phyloP scores from a whole-genome alignment of 1,284 basidiomycete species.

The Naganishia sp. region DNA sequence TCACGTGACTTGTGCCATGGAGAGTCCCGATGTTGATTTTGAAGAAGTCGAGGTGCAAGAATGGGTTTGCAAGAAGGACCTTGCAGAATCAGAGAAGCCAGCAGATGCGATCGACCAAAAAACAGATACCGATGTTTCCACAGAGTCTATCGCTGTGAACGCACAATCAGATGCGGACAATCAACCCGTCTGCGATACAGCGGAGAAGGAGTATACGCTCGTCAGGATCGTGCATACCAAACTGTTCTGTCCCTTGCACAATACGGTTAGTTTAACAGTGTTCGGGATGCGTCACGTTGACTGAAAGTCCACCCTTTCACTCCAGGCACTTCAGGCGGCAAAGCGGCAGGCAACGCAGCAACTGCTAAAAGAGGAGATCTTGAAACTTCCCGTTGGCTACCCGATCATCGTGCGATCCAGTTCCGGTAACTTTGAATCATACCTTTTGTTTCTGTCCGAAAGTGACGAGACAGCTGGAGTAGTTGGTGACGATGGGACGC shows the following conservation, averaged over 20 bases:
- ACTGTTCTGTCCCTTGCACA: conserved; percentile 75
- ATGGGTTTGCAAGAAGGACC: conserved; percentile 66
- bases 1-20: conserved; percentile 84
- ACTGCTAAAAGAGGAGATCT: conserved; percentile 61
- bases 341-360: conserved; percentile 71
- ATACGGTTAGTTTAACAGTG: conserved; percentile 64
- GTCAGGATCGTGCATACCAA: conserved; percentile 72
- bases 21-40: conserved; percentile 64
- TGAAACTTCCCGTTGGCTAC: conserved; percentile 67
- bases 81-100: conserved; percentile 28
- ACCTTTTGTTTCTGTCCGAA: conserved; percentile 67
- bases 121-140: neutral
- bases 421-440: conserved; percentile 77
- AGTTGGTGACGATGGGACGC: conserved; percentile 9
- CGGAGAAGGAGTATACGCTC: conserved; percentile 60
- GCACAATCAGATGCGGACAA: neutral
- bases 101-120: conserved; percentile 33
- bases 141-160: neutral
- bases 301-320: neutral
- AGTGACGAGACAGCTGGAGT: conserved; percentile 49
- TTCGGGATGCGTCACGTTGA: neutral
- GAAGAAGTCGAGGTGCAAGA: conserved; percentile 67
- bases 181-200: neutral
- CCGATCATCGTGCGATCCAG: conserved; percentile 77
- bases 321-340: conserved; percentile 66